Percentiles rank a stretch among this genome's conserved stretches.
Conservation (phyloP, 306 rosid species). For the Macrotyloma uniflorum region DNA sequence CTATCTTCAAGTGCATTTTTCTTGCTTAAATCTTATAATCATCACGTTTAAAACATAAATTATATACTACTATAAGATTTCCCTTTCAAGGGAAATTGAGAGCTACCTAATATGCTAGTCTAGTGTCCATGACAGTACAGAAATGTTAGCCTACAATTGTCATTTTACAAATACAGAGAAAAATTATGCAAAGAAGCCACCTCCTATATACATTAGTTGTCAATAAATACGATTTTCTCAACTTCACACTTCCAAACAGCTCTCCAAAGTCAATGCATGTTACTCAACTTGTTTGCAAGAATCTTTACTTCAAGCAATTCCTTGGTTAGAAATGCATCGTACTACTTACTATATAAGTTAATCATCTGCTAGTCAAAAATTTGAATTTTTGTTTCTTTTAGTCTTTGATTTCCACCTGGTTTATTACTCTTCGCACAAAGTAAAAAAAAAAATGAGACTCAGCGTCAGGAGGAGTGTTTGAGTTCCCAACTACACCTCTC, state of each 20-base stretch:
- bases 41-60: background rate
- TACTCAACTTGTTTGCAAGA: background rate
- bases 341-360: background rate
- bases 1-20: background rate
- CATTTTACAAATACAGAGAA: background rate
- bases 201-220: background rate
- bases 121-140: background rate
- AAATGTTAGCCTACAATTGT: background rate
- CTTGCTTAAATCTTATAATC: background rate
- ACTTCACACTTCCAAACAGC: background rate
- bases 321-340: background rate
- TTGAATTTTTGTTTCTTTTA: conserved; percentile 19
- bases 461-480: background rate
- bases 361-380: conserved; percentile 3
- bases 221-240: background rate
- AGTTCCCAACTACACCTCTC: conserved; percentile 27
- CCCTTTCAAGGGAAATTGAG: background rate
- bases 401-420: background rate
- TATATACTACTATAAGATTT: background rate
- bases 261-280: conserved; percentile 41
- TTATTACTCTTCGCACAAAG: background rate
- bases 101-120: background rate
- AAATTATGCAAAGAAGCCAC: background rate
- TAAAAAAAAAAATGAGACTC: conserved; percentile 26
- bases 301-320: conserved; percentile 12